Conservation (phyloP, 345 rosid genomes). For the Gossypium rotundifolium region DNA sequence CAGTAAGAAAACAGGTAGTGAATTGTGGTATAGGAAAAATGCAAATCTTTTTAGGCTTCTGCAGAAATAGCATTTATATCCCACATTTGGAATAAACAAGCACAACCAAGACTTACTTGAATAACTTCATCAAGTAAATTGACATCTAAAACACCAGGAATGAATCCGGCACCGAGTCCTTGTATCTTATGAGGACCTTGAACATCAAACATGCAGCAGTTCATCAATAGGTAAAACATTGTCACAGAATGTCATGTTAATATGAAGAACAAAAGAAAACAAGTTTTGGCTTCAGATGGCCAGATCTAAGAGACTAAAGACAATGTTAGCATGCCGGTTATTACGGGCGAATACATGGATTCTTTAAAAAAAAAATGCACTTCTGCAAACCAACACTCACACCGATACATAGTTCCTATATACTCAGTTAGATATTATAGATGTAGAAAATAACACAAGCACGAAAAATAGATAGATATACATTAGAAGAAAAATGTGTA, state of each 20-base stretch:
- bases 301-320: not conserved
- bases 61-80: not conserved
- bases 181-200: constrained; percentile 58
- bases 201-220: not conserved
- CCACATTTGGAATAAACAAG: not conserved
- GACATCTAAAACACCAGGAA: constrained; percentile 45
- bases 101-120: not conserved
- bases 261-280: not conserved
- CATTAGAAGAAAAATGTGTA: not conserved
- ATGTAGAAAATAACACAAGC: not conserved
- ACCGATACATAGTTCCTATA: not conserved
- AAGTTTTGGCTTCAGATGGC: not conserved
- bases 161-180: constrained; percentile 65
- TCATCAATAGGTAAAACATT: not conserved
- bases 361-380: not conserved
- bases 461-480: not conserved
- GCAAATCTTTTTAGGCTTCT: not conserved
- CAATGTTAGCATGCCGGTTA: not conserved
- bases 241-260: not conserved
- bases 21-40: not conserved
- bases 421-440: not conserved
- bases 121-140: constrained; percentile 39
- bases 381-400: not conserved
- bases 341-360: not conserved
- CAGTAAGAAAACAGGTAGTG: not conserved